Evolutionary conservation across 495 filamentous ascomycete species (phyloP), one percentile per base, ranked within the genome.

Genomic region (Trypethelium eluteriae): DNA sequence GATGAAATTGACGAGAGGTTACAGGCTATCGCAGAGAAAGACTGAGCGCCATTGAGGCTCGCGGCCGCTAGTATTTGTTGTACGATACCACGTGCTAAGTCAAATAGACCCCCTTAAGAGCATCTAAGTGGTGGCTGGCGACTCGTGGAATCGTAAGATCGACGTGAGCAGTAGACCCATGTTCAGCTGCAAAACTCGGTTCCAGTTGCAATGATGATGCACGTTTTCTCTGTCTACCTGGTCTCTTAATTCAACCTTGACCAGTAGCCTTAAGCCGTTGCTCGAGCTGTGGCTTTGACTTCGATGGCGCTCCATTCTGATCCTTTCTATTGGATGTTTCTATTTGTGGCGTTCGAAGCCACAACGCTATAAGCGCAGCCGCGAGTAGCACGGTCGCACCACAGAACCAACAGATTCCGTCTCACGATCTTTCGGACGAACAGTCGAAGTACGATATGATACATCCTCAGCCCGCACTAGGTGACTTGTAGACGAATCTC

Each of bases 1-100:
- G 93, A 97, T 46, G 94, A 98, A 84, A 98, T 98, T 73, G 94
- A 98, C 73, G 95, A 96, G 81, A 83, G 94, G 76, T 82, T 98
- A 79, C 95, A 98, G 81, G 91, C 92, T 62, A 98, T 98, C 77
- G 89, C 89, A 62, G 94, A 98, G 81, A 98, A 97, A 84, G 94
- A 98, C 80, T 98, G 83, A 86, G 70, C 70, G 69, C 59, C 67
- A 3, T 2, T 12, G 47, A 56, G 41, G 44, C n/a, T 41, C 44
- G 62, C 10, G 46, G 53, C 5, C 5, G 36, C 16, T 53, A 38
- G 41, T 56, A 25, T 25, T 25, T 25, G 41, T 14, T 65, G 39
- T 38, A 38, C 14, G 35, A 47, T 46, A 65, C 25, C 63, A 50
- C 63, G n/a, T 50, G 35, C 62, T 49, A 18, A 39, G 47, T 47